phyloP scores from a whole-genome alignment of 305 asterid genomes.

The Nicotiana rustica region DNA sequence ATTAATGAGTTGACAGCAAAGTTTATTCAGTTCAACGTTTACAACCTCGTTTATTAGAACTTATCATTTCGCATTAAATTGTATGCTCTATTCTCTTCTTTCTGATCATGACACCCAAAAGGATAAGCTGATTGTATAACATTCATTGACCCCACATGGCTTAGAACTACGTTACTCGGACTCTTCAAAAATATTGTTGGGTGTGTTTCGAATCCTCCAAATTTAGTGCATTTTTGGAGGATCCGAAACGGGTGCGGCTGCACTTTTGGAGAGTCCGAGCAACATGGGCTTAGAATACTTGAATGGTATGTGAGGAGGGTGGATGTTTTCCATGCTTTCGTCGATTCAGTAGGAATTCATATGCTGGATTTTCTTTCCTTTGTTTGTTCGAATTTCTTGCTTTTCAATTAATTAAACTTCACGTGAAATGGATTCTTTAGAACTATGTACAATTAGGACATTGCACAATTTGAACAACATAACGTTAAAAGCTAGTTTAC shows the following conservation, averaged over 20 bases:
- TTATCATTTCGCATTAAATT: neutral
- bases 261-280: too few relatives aligned
- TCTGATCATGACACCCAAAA: neutral
- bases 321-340: neutral
- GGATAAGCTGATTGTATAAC: neutral
- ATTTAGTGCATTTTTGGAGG: too few relatives aligned
- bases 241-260: too few relatives aligned
- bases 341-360: slow-evolving; percentile 20
- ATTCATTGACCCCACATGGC: neutral
- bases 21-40: neutral
- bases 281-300: neutral
- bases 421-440: neutral
- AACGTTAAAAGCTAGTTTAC: slow-evolving; percentile 7
- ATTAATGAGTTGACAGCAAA: neutral
- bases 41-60: neutral
- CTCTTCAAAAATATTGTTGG: too few relatives aligned
- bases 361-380: neutral
- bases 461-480: neutral
- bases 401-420: neutral
- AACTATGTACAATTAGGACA: neutral
- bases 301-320: neutral
- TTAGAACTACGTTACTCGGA: neutral
- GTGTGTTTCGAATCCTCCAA: too few relatives aligned
- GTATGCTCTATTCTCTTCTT: neutral
- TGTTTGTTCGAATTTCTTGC: neutral